Percentiles rank a stretch among this genome's conserved stretches.
phyloP scores from a whole-genome alignment of 2,329 filamentous ascomycete genomes.

The Aspergillus tamarii region DNA sequence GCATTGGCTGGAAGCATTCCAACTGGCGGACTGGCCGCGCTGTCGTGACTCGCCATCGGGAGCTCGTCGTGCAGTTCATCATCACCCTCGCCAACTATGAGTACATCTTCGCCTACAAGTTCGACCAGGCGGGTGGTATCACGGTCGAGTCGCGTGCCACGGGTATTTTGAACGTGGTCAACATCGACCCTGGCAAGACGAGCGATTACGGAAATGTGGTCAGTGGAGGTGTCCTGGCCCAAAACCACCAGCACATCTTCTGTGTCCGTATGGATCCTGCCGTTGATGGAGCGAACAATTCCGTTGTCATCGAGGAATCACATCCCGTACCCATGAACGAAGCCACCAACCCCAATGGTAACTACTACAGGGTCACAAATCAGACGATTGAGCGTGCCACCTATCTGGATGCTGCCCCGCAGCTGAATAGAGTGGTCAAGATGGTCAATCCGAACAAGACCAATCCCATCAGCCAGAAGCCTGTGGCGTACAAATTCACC shows the following conservation, averaged over 20 bases:
- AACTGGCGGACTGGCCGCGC: slow-evolving; percentile 68
- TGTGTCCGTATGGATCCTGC: slow-evolving; percentile 65
- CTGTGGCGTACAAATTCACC: slow-evolving; percentile 61
- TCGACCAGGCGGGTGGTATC: slow-evolving; percentile 62
- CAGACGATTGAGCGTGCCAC: slow-evolving; percentile 52
- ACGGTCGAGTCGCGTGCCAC: slow-evolving; percentile 70
- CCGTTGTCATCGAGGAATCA: slow-evolving; percentile 59
- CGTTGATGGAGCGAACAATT: slow-evolving; percentile 59
- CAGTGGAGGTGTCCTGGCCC: slow-evolving; percentile 67
- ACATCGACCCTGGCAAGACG: slow-evolving; percentile 61
- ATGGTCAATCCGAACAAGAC: slow-evolving; percentile 57
- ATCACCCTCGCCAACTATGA: slow-evolving; percentile 63
- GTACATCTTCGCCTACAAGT: slow-evolving; percentile 54
- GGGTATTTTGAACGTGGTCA: slow-evolving; percentile 67
- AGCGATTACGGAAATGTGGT: slow-evolving; percentile 69
- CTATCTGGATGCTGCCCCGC: slow-evolving; percentile 50
- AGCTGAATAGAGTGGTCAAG: slow-evolving; percentile 57
- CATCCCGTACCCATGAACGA: slow-evolving; percentile 60
- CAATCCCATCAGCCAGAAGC: slow-evolving; percentile 58
- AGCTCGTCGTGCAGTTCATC: slow-evolving; percentile 67
- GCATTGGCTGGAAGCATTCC: slow-evolving; percentile 70
- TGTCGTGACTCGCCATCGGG: slow-evolving; percentile 62
- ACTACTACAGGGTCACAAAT: slow-evolving; percentile 53
- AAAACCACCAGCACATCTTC: slow-evolving; percentile 77
- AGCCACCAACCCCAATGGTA: slow-evolving; percentile 56